phyloP scores from a whole-genome alignment of 768 basidiomycete genomes.

The Phaeotremella skinneri region DNA sequence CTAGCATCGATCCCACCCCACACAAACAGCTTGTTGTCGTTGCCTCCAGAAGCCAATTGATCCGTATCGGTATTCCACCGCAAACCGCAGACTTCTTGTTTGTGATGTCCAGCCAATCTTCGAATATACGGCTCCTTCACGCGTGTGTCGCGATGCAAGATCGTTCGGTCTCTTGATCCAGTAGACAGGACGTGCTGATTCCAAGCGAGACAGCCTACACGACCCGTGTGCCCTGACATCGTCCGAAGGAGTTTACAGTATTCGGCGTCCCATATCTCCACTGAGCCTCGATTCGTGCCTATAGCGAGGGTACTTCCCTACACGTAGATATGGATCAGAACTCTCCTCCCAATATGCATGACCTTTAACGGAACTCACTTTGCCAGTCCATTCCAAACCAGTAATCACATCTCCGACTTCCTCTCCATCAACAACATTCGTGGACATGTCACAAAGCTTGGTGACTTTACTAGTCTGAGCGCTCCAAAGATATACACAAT shows the following conservation, averaged over 20 bases:
- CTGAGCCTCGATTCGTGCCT: constrained; percentile 80
- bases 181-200: constrained; percentile 81
- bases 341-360: no score
- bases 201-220: constrained; percentile 94
- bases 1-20: constrained; percentile 73
- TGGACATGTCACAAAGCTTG: constrained; percentile 76
- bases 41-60: constrained; percentile 85
- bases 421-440: constrained; percentile 18
- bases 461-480: constrained; percentile 89
- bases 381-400: constrained; percentile 90
- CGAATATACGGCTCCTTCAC: constrained; percentile 67
- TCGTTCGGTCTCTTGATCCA: constrained; percentile 84
- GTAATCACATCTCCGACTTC: constrained; percentile 66
- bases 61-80: constrained; percentile 72
- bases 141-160: constrained; percentile 89
- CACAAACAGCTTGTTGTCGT: constrained; percentile 98
- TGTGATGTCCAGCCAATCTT: constrained; percentile 55
- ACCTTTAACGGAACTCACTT: constrained; percentile 50
- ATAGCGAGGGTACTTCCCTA: constrained; percentile 84
- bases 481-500: constrained; percentile 95
- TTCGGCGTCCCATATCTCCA: constrained; percentile 91
- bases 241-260: constrained; percentile 72
- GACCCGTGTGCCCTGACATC: constrained; percentile 81
- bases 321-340: background rate
- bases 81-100: constrained; percentile 94